Evolutionary conservation across 2,329 filamentous ascomycete species (phyloP).

Genomic region (Fusarium compactum): DNA sequence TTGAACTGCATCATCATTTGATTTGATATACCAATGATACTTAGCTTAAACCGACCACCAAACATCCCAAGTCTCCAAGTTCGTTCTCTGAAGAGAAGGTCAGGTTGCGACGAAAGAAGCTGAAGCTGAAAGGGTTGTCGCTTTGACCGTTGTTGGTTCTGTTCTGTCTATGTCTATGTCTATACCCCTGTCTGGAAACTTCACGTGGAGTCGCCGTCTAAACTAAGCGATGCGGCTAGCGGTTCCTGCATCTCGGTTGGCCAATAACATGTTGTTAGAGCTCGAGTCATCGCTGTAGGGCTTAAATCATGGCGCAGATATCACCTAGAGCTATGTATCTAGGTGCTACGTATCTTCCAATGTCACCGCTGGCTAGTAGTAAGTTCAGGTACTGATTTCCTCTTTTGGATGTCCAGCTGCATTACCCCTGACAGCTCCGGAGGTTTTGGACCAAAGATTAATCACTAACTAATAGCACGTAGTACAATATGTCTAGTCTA

Average conservation of each 20-base stretch:
- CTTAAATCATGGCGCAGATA: slow-evolving; percentile 18
- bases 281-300: slow-evolving; percentile 23
- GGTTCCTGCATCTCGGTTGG: slow-evolving; percentile 13
- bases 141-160: not conserved
- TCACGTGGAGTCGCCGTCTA: slow-evolving; percentile 16
- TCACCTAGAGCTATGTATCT: not conserved
- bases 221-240: slow-evolving; percentile 27
- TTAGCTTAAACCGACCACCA: not conserved
- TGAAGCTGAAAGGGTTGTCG: not conserved
- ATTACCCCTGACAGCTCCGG: slow-evolving; percentile 14
- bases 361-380: slow-evolving; percentile 1
- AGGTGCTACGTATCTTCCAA: not conserved
- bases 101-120: not conserved
- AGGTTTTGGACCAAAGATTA: slow-evolving; percentile 1
- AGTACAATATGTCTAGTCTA: not conserved
- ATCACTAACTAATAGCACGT: not conserved
- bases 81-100: not conserved
- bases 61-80: not conserved
- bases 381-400: slow-evolving; percentile 11
- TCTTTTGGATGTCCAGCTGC: slow-evolving; percentile 7
- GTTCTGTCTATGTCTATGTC: not conserved
- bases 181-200: slow-evolving; percentile 21
- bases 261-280: slow-evolving; percentile 23
- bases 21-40: not conserved
- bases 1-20: not conserved